Percentiles rank a stretch among this genome's conserved stretches.
Evolutionary conservation across 2,329 filamentous ascomycete genomes (phyloP).

Genomic region (Calonectria multiphialidica): DNA sequence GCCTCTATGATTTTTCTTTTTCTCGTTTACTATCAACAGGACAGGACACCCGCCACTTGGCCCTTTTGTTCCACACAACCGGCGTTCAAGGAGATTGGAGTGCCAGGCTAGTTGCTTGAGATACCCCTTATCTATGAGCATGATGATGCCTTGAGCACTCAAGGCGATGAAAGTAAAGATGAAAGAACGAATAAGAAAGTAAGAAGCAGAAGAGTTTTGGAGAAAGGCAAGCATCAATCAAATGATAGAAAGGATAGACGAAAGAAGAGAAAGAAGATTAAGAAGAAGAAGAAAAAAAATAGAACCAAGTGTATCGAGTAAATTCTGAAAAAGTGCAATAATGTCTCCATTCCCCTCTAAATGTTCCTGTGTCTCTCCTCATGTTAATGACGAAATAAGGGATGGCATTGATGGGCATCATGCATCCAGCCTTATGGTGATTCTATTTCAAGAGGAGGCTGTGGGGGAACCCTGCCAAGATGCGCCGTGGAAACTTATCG

Average conservation of each 20-base stretch:
- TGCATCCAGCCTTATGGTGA: neutral
- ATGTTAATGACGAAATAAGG: neutral
- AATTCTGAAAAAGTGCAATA: constrained; percentile 21
- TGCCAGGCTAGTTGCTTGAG: constrained; percentile 35
- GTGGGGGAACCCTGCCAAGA: neutral
- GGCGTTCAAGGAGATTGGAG: constrained; percentile 34
- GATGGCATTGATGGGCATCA: neutral
- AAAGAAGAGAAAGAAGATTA: constrained; percentile 26
- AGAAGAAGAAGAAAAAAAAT: constrained; percentile 26
- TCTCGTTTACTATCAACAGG: constrained; percentile 28
- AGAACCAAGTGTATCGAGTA: constrained; percentile 22
- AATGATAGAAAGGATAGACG: constrained; percentile 18
- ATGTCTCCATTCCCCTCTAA: neutral
- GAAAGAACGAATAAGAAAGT: constrained; percentile 24
- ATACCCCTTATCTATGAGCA: constrained; percentile 35
- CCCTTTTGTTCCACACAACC: constrained; percentile 4
- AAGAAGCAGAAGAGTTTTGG: neutral
- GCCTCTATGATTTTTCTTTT: constrained; percentile 18
- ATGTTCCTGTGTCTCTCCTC: neutral
- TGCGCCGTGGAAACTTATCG: neutral
- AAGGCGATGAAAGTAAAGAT: constrained; percentile 7
- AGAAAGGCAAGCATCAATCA: neutral
- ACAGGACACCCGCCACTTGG: neutral
- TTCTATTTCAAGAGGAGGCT: constrained; percentile 1
- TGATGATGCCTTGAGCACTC: constrained; percentile 21